Base-by-base conservation (phyloP, 768 basidiomycete species). In the Mycena haematopus region DNA sequence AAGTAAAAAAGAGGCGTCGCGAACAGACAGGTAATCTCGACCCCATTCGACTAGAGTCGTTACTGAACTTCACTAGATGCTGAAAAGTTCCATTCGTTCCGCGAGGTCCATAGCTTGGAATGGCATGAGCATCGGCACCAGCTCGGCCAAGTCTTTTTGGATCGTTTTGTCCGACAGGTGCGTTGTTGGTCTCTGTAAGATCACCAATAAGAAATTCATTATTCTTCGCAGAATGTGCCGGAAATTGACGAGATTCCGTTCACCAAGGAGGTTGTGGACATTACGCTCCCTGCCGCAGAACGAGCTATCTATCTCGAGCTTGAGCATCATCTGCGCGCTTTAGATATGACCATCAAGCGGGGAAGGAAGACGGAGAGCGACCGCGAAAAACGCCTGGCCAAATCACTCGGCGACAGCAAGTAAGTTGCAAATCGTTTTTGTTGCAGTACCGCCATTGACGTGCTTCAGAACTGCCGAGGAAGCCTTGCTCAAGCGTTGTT, bases 221-320 rank as follows among this genome's bases (percentile, higher is more conserved):
- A 33, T 19, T 31, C 67, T 60, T 68, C 17, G 11, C 24, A 97
- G 90, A 97, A 97, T 70, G 88, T 96, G 53, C 95, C 96, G 10
- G 96, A 98, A 77, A 98, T 97, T 58, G 95, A 95, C 63, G 96
- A 98, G 76, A 98, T 98, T 59, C 91, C 91, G 1, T 93, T 88
- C 77, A 82, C 82, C 0, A 83, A 82, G 62, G 79, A 90, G 58
- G 76, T 88, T 29, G 81, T 88, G 67, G 78, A 80, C 27, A 85
- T 96, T 25, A 76, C 84, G 45, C 86, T 96, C 10, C 95, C 96
- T 14, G 94, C 95, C 7, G 93, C 96, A 0, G 96, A 97, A 74
- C 91, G 92, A 9, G 93, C 95, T 0, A 95, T 98, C 65, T 97
- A 98, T 74, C 82, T 96, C 33, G 96, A 98, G 71, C 84, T 98